Evolutionary conservation across 2,329 filamentous ascomycete genomes (phyloP).

Genomic region (Phialophora chinensis): DNA sequence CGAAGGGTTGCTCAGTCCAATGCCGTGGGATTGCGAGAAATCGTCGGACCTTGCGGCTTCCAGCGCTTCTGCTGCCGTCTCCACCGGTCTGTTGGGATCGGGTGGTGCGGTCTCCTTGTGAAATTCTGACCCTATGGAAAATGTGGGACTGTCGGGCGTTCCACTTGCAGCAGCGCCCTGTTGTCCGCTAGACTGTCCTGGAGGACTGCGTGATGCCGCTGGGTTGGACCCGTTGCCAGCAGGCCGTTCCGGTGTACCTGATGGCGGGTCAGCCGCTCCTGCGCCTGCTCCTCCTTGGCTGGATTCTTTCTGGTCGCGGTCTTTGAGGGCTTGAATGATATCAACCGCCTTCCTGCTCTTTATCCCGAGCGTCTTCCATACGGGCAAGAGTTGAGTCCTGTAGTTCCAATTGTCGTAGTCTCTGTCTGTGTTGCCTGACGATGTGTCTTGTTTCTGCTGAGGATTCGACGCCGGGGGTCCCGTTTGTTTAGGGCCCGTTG

Average conservation of each 20-base stretch:
- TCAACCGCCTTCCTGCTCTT: background rate
- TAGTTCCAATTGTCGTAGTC: background rate
- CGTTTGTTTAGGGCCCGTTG: background rate
- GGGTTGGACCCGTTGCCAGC: background rate
- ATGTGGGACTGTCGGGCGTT: background rate
- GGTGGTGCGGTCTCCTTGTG: background rate
- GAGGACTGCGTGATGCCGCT: background rate
- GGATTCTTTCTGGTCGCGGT: background rate
- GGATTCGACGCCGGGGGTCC: background rate
- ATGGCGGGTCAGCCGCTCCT: too few species aligned
- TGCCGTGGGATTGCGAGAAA: background rate
- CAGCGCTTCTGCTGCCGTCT: background rate
- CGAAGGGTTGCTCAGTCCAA: conserved; percentile 2
- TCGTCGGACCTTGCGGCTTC: conserved; percentile 13
- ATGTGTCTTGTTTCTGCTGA: background rate
- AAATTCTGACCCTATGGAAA: background rate
- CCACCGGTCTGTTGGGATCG: background rate
- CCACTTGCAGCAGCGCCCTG: background rate
- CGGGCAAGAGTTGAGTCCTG: background rate
- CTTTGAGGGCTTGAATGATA: background rate
- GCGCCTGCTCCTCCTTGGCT: background rate
- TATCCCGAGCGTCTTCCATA: background rate
- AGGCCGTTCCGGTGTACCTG: background rate
- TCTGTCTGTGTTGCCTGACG: background rate
- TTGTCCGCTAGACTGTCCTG: background rate